Conservation (phyloP, 352 stramenopile species). For the Albugo candida region DNA sequence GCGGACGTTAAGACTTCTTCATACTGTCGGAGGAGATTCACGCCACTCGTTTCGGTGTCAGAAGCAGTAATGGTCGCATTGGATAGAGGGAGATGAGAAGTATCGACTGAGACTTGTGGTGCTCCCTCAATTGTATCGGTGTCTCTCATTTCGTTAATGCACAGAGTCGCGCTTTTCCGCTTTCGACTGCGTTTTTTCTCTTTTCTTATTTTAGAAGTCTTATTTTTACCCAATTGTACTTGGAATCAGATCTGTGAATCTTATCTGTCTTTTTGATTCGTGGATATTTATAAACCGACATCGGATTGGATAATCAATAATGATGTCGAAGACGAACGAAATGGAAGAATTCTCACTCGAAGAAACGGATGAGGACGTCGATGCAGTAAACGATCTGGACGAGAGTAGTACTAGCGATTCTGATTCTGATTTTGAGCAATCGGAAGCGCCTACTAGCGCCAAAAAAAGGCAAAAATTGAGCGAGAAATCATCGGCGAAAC, state of each 20-base stretch:
- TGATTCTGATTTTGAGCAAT: conserved; percentile 21
- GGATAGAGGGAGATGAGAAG: too few relatives aligned
- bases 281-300: too few relatives aligned
- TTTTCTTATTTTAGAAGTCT: not conserved
- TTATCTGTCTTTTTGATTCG: too few relatives aligned
- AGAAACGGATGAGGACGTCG: conserved; percentile 16
- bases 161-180: conserved; percentile 1
- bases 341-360: conserved; percentile 23
- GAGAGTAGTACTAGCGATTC: conserved; percentile 12
- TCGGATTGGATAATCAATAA: not conserved
- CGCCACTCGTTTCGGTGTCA: too few relatives aligned
- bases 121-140: too few relatives aligned
- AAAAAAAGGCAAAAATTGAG: conserved; percentile 3
- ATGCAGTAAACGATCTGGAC: conserved; percentile 11
- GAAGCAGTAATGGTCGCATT: too few relatives aligned
- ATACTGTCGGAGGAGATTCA: conserved; percentile 23
- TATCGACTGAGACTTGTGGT: too few relatives aligned
- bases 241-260: too few relatives aligned
- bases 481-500: conserved; percentile 10
- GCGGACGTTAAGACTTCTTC: conserved; percentile 24
- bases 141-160: too few relatives aligned
- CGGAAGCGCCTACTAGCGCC: conserved; percentile 6
- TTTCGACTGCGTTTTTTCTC: not conserved
- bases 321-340: not conserved
- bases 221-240: not conserved